Evolutionary conservation across 2,329 filamentous ascomycete species (phyloP).

Genomic region (Sphaerulina musiva): DNA sequence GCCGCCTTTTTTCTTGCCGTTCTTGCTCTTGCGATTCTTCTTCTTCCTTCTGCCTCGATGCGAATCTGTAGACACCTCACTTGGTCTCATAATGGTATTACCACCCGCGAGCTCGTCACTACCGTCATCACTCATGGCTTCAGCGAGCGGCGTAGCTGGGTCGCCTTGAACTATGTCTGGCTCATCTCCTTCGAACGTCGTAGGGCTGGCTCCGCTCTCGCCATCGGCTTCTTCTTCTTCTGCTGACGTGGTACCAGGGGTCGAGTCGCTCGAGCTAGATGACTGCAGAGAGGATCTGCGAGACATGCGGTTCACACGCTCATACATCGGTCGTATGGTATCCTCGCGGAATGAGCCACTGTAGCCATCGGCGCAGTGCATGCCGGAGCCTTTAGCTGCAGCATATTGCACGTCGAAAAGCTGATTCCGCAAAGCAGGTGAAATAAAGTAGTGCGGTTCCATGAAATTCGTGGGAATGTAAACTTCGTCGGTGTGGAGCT

Average conservation of each 20-base stretch:
- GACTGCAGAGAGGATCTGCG: slow-evolving; percentile 27
- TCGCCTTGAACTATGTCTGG: slow-evolving; percentile 25
- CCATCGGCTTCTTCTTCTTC: slow-evolving; percentile 20
- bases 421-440: slow-evolving; percentile 53
- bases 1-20: slow-evolving; percentile 16
- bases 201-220: slow-evolving; percentile 25
- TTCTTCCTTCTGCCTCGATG: slow-evolving; percentile 4
- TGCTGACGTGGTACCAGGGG: slow-evolving; percentile 14
- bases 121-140: slow-evolving; percentile 11
- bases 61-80: slow-evolving; percentile 5
- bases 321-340: slow-evolving; percentile 24
- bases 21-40: slow-evolving; percentile 24
- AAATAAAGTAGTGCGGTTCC: slow-evolving; percentile 43
- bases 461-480: slow-evolving; percentile 26
- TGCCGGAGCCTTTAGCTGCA: slow-evolving; percentile 50
- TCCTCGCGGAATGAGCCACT: slow-evolving; percentile 30
- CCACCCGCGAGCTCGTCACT: slow-evolving; percentile 16
- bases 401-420: slow-evolving; percentile 74
- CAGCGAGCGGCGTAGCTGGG: slow-evolving; percentile 11
- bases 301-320: slow-evolving; percentile 25
- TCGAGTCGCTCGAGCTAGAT: slow-evolving; percentile 23
- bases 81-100: slow-evolving; percentile 14
- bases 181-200: slow-evolving; percentile 18
- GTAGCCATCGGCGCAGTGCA: slow-evolving; percentile 46
- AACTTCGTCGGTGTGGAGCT: slow-evolving; percentile 10